These are phyloP conservation scores for Fusarium aywerte DNA, from an alignment of 2,329 filamentous ascomycete genomes.

Conservation along the genomic window DNA sequence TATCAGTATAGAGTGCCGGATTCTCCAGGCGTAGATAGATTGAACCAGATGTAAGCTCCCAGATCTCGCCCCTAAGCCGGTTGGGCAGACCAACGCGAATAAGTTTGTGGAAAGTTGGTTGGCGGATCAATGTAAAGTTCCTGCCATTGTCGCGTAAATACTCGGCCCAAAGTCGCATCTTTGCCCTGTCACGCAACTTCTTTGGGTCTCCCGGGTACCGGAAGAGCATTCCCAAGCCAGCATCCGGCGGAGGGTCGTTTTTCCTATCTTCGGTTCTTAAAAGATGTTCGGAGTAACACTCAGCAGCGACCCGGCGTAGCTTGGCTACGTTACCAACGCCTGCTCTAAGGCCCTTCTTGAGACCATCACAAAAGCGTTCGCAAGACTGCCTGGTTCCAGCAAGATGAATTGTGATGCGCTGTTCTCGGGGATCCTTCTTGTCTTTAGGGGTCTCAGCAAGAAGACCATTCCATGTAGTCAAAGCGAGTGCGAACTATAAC, in stretches of 20 bases:
- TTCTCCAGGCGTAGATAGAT: slow-evolving; percentile 88
- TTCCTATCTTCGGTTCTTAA: slow-evolving; percentile 72
- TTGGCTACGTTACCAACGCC: slow-evolving; percentile 89
- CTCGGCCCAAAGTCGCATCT: slow-evolving; percentile 97
- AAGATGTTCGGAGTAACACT: slow-evolving; percentile 92
- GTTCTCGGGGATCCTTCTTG: slow-evolving; percentile 65
- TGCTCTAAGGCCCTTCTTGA: slow-evolving; percentile 89
- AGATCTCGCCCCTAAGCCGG: slow-evolving; percentile 89
- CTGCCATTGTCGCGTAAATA: slow-evolving; percentile 95
- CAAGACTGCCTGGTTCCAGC: slow-evolving; percentile 89
- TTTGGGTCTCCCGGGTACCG: slow-evolving; percentile 94
- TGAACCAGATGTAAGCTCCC: slow-evolving; percentile 94
- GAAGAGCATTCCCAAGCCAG: slow-evolving; percentile 90
- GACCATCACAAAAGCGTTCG: slow-evolving; percentile 93
- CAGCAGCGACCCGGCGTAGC: slow-evolving; percentile 79
- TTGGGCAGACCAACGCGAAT: slow-evolving; percentile 96
- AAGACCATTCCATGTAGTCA: slow-evolving; percentile 93
- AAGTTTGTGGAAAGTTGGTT: slow-evolving; percentile 97
- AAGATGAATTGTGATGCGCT: slow-evolving; percentile 91
- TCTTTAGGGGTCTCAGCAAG: slow-evolving; percentile 65
- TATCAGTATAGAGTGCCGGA: slow-evolving; percentile 85
- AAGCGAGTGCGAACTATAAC: slow-evolving; percentile 82
- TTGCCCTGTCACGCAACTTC: slow-evolving; percentile 92
- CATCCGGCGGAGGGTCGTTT: slow-evolving; percentile 75
- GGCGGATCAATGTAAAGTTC: slow-evolving; percentile 89